Conservation (phyloP, 1,139 yeast genomes). For the Suhomyces bolitotheri region DNA sequence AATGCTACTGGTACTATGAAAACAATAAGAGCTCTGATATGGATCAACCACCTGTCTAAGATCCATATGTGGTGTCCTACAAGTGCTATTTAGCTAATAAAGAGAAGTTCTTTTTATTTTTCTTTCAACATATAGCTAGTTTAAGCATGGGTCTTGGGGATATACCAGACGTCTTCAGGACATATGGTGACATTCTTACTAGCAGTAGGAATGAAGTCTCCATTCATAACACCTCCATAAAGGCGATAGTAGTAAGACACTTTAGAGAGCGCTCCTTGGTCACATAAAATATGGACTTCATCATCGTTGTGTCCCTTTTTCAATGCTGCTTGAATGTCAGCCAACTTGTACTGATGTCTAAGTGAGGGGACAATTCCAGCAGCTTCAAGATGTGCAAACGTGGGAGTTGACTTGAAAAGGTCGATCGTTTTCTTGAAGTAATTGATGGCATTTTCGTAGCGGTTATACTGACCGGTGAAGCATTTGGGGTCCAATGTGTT, state of each 20-base stretch:
- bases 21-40: too few species aligned
- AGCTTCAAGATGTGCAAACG: constrained; percentile 35
- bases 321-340: constrained; percentile 37
- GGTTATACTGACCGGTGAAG: constrained; percentile 31
- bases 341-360: constrained; percentile 27
- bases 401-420: constrained; percentile 36
- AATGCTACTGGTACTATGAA: too few species aligned
- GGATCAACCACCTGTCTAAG: too few species aligned
- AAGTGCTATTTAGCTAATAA: too few species aligned
- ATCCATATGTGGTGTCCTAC: too few species aligned
- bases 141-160: constrained; percentile 31
- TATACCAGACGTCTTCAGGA: constrained; percentile 34
- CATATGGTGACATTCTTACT: constrained; percentile 26
- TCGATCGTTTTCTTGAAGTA: constrained; percentile 38
- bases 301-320: constrained; percentile 29
- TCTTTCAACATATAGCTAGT: too few species aligned
- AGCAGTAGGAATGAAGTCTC: constrained; percentile 34
- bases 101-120: neutral
- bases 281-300: constrained; percentile 39
- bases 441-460: constrained; percentile 34
- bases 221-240: constrained; percentile 38
- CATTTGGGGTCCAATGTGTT: constrained; percentile 40
- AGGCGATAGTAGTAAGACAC: constrained; percentile 42
- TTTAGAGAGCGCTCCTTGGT: constrained; percentile 35
- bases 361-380: constrained; percentile 38